These are phyloP conservation scores for Entomortierella parvispora DNA, from an alignment of 192 early-diverging fungal genomes.

Conservation along the genomic window DNA sequence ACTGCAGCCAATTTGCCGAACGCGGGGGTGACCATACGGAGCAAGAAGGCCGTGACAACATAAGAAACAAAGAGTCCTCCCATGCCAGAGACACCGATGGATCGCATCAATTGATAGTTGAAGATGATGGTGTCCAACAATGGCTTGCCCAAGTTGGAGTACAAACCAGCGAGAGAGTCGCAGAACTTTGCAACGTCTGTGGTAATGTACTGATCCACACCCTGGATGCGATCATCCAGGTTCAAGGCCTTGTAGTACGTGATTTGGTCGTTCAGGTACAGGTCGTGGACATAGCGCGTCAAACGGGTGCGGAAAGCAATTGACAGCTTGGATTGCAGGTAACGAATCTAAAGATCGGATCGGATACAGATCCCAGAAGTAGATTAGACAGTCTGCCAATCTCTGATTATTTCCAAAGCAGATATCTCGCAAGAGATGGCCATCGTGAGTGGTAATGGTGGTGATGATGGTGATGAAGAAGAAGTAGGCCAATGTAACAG, in stretches of 20 bases:
- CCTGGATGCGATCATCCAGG: constrained; percentile 89
- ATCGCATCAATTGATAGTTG: constrained; percentile 90
- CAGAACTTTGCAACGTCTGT: constrained; percentile 95
- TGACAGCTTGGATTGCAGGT: constrained; percentile 78
- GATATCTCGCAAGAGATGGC: no score
- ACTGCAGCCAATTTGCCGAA: constrained; percentile 94
- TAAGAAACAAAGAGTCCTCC: constrained; percentile 85
- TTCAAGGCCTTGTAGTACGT: constrained; percentile 92
- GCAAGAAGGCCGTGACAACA: constrained; percentile 78
- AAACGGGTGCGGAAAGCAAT: constrained; percentile 85
- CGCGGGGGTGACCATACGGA: constrained; percentile 88
- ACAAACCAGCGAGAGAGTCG: constrained; percentile 86
- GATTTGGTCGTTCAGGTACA: constrained; percentile 85
- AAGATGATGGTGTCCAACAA: constrained; percentile 93
- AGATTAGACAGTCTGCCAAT: no score
- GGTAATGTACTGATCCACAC: constrained; percentile 89
- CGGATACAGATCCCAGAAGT: no score
- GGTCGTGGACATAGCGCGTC: constrained; percentile 86
- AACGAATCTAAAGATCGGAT: constrained; percentile 59
- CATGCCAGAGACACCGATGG: constrained; percentile 86
- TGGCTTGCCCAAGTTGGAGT: constrained; percentile 96
- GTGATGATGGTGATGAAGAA: no score
- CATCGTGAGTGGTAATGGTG: no score
- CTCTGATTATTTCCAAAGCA: no score
- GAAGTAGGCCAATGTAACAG: no score